Evolutionary conservation across 108 stramenopile genomes (phyloP).

Genomic region (Pelagomonas calceolata): DNA sequence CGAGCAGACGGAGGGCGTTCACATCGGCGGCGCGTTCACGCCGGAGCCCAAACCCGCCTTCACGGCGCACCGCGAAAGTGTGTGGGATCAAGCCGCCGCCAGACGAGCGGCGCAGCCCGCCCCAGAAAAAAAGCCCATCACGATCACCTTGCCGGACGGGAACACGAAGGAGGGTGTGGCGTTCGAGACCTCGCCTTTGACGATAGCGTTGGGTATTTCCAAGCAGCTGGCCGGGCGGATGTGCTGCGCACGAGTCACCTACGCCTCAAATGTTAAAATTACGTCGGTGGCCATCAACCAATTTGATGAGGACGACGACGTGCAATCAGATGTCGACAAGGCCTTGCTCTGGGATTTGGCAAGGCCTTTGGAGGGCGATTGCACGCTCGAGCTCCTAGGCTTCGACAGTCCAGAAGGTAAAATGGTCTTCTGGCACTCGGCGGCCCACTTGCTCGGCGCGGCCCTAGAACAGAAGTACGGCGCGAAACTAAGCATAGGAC

Average conservation of each 20-base stretch:
- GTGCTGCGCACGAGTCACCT: constrained; percentile 76
- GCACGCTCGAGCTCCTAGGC: constrained; percentile 74
- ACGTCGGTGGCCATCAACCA: not conserved
- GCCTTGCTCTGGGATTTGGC: constrained; percentile 88
- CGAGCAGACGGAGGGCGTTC: no score
- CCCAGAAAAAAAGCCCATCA: constrained; percentile 29
- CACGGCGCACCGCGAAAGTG: not conserved
- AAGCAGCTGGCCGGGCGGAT: constrained; percentile 73
- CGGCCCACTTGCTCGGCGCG: constrained; percentile 91
- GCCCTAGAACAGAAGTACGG: constrained; percentile 90
- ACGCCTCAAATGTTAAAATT: constrained; percentile 9
- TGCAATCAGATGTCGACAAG: constrained; percentile 54
- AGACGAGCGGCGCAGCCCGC: not conserved
- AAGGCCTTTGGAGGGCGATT: constrained; percentile 74
- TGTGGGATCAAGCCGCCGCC: not conserved
- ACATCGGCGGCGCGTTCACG: constrained; percentile 8
- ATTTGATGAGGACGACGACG: constrained; percentile 54
- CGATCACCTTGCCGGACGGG: constrained; percentile 91
- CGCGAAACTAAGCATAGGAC: constrained; percentile 84
- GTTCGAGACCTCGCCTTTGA: constrained; percentile 74
- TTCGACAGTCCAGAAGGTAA: constrained; percentile 81
- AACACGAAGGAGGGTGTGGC: constrained; percentile 44
- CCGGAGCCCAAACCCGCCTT: not conserved
- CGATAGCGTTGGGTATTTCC: constrained; percentile 76
- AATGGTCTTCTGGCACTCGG: constrained; percentile 97